Conservation (phyloP, 1,284 basidiomycete species). For the Paramarasmius palmivorus region DNA sequence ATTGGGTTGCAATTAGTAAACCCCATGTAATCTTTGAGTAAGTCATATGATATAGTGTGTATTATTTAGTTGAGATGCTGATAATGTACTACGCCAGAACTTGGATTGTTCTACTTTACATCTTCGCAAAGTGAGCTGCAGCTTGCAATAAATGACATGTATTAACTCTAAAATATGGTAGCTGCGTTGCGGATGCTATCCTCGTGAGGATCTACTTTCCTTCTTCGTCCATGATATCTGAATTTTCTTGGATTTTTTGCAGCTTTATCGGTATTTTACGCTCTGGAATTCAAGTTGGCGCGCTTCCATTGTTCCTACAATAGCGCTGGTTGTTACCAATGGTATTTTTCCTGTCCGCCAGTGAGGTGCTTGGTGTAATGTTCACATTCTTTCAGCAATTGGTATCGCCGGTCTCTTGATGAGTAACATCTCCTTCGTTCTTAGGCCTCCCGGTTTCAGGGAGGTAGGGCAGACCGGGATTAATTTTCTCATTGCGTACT, state of each 20-base stretch:
- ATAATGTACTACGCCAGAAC: too few relatives aligned
- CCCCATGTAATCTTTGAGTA: too few relatives aligned
- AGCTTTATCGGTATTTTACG: too few relatives aligned
- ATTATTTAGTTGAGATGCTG: too few relatives aligned
- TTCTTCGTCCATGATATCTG: too few relatives aligned
- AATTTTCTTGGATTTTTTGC: too few relatives aligned
- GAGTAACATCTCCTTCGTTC: background rate
- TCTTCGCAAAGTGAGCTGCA: too few relatives aligned
- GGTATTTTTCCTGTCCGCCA: background rate
- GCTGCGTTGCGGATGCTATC: slow-evolving; percentile 2
- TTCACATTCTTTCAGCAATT: background rate
- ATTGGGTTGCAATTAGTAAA: background rate
- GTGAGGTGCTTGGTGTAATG: background rate
- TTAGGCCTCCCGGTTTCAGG: background rate
- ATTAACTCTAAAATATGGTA: background rate
- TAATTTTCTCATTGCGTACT: background rate
- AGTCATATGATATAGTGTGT: too few relatives aligned
- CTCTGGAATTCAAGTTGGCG: background rate
- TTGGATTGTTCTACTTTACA: too few relatives aligned
- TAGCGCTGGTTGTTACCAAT: background rate
- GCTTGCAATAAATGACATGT: too few relatives aligned
- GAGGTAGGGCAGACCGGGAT: background rate
- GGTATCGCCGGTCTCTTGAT: background rate
- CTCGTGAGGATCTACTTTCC: background rate
- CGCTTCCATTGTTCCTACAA: background rate